Conservation (phyloP, 805 yeast species). For the Priceomyces castillae region DNA sequence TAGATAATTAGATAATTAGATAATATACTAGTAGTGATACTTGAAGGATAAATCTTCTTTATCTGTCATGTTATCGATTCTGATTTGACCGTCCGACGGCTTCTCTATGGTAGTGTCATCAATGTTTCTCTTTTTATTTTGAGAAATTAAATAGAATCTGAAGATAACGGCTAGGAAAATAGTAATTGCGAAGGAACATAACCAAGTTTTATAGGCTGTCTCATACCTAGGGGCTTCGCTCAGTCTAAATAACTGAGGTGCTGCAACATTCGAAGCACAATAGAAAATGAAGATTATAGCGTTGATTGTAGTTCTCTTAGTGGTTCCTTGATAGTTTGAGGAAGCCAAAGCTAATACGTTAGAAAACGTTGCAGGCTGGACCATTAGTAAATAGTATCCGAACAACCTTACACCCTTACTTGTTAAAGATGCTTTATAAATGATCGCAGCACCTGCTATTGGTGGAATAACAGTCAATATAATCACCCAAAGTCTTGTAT, state of each 20-base stretch:
- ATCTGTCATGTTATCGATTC: too few relatives aligned
- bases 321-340: slow-evolving; percentile 8
- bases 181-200: slow-evolving; percentile 9
- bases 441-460: slow-evolving; percentile 24
- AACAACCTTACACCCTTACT: slow-evolving; percentile 7
- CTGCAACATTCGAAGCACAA: slow-evolving; percentile 11
- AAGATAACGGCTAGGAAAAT: slow-evolving; percentile 5
- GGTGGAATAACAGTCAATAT: slow-evolving; percentile 12
- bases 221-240: slow-evolving; percentile 7
- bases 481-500: slow-evolving; percentile 8
- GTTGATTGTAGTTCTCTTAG: slow-evolving; percentile 7
- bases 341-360: slow-evolving; percentile 7
- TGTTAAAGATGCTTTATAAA: background rate
- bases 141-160: slow-evolving; percentile 6
- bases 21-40: too few relatives aligned
- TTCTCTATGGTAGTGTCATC: too few relatives aligned
- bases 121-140: slow-evolving; percentile 26
- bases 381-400: slow-evolving; percentile 9
- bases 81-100: too few relatives aligned
- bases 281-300: slow-evolving; percentile 10
- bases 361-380: slow-evolving; percentile 11
- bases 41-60: too few relatives aligned
- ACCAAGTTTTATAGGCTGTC: slow-evolving; percentile 9
- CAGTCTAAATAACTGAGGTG: slow-evolving; percentile 11
- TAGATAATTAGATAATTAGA: too few relatives aligned